A percentile compares a stretch with the other conserved stretches of the same genome.
phyloP scores from a whole-genome alignment of 2,329 filamentous ascomycete genomes.

The Cladophialophora yegresii region DNA sequence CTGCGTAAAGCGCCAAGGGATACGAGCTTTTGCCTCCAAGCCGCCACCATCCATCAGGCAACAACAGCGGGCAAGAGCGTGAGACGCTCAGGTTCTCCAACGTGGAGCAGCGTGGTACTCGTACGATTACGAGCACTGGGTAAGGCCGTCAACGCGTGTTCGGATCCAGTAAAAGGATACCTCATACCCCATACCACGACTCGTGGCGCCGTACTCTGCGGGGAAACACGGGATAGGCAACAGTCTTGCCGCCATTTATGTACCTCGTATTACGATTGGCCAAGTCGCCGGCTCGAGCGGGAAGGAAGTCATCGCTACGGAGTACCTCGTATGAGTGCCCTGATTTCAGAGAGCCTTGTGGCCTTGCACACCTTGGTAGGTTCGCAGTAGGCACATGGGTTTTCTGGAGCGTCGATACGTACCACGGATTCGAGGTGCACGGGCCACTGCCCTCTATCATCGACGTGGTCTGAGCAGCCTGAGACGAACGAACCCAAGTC shows the following conservation, averaged over 20 bases:
- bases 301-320: not conserved
- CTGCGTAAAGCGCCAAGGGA: not conserved
- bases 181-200: too few species aligned
- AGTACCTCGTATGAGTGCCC: constrained; percentile 1
- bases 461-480: not conserved
- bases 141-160: not conserved
- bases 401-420: not conserved
- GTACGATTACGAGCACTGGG: not conserved
- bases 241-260: constrained; percentile 1
- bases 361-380: too few species aligned
- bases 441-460: not conserved
- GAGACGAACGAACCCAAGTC: not conserved
- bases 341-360: not conserved
- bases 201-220: not conserved
- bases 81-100: not conserved
- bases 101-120: not conserved
- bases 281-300: not conserved
- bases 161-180: not conserved
- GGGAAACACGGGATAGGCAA: constrained; percentile 11
- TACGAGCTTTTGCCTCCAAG: not conserved
- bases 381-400: not conserved
- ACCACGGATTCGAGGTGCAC: not conserved
- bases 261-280: not conserved
- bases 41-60: not conserved
- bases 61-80: not conserved